Evolutionary conservation across 176 grass and related monocot species (phyloP).

Genomic region (Bolboschoenus planiculmis): DNA sequence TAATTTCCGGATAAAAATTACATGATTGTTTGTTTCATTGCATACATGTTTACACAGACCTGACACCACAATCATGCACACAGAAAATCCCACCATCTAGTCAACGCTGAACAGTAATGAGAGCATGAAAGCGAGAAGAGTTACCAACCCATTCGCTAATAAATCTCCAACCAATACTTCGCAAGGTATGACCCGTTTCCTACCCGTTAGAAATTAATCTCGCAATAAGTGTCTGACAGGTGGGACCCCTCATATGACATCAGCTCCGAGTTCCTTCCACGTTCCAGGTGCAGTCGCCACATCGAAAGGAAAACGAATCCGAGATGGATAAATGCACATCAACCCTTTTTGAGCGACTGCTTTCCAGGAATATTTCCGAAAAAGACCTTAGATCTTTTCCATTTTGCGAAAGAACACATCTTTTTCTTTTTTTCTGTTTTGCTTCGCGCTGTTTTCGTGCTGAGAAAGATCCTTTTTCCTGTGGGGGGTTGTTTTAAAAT

Average conservation of each 20-base stretch:
- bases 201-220: background rate
- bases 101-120: background rate
- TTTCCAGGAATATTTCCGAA: background rate
- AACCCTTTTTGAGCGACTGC: background rate
- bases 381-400: conserved; percentile 2
- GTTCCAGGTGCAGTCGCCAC: background rate
- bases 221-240: background rate
- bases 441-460: background rate
- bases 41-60: background rate
- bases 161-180: background rate
- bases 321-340: background rate
- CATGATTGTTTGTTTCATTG: background rate
- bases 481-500: background rate
- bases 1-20: background rate
- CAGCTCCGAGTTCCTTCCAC: background rate
- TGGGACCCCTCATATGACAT: background rate
- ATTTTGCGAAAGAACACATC: background rate
- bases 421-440: too few species aligned
- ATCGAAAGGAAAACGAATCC: background rate
- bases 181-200: background rate
- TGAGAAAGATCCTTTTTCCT: background rate
- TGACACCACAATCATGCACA: background rate
- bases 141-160: background rate
- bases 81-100: background rate
- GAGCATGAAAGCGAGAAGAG: background rate